These are phyloP conservation scores for Citrus inodora DNA, from an alignment of 345 rosid genomes.

Conservation along the genomic window DNA sequence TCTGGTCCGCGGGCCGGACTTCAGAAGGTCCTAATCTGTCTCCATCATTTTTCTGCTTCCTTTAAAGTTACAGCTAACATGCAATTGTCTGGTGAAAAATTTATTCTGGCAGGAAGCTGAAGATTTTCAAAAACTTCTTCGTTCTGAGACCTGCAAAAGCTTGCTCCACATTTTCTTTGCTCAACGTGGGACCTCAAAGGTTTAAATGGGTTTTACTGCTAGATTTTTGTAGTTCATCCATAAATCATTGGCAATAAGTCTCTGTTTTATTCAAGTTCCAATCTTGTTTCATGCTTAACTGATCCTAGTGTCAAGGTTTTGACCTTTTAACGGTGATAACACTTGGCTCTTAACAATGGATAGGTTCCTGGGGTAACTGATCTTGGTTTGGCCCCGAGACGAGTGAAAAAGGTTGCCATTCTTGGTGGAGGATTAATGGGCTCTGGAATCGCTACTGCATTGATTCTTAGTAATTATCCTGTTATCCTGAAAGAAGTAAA, in stretches of 20 bases:
- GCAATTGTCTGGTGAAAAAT: conserved; percentile 10
- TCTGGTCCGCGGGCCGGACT: conserved; percentile 80
- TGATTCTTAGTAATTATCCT: conserved; percentile 72
- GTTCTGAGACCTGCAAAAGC: conserved; percentile 72
- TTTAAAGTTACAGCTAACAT: conserved; percentile 2
- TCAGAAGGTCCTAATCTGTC: conserved; percentile 53
- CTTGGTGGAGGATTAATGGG: conserved; percentile 99
- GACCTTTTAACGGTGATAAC: background rate
- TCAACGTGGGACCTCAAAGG: conserved; percentile 88
- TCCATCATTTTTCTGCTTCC: conserved; percentile 8
- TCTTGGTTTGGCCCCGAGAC: conserved; percentile 66
- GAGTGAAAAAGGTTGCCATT: conserved; percentile 73
- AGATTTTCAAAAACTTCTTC: conserved; percentile 53
- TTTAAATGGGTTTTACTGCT: conserved; percentile 19
- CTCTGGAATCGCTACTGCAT: conserved; percentile 94
- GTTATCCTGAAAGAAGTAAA: conserved; percentile 92
- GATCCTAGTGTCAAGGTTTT: background rate
- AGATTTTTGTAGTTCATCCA: background rate
- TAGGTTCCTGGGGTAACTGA: conserved; percentile 94
- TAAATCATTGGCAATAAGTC: background rate
- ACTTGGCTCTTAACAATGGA: conserved; percentile 14
- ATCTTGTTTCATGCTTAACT: background rate
- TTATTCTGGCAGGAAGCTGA: conserved; percentile 64
- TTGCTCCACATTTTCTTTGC: conserved; percentile 89
- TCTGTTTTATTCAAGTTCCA: background rate